phyloP scores from a whole-genome alignment of 805 yeast species.

The Jamesozyma piceae region DNA sequence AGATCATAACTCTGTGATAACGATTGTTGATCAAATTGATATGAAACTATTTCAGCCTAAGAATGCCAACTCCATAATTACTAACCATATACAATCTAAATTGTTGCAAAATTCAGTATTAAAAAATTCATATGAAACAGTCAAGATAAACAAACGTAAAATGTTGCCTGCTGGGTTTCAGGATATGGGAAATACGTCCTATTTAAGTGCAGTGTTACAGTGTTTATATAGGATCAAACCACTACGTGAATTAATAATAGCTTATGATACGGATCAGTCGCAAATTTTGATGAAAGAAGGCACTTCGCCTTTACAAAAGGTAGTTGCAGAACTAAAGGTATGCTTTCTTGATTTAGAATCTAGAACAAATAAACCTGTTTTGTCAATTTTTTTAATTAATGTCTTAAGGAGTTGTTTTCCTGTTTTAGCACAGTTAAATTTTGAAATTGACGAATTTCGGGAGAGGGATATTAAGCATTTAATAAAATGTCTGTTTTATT shows the following conservation, averaged over 20 bases:
- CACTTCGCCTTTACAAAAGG: not conserved
- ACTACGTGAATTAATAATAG: not conserved
- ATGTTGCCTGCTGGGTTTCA: not conserved
- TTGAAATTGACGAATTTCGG: not conserved
- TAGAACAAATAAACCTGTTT: not conserved
- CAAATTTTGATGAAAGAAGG: not conserved
- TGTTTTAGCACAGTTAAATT: not conserved
- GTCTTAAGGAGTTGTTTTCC: not conserved
- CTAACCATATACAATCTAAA: not conserved
- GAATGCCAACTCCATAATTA: not conserved
- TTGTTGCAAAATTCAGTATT: not conserved
- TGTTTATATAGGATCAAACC: not conserved
- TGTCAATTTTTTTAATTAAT: not conserved
- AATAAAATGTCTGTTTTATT: not conserved
- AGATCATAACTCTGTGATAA: not conserved
- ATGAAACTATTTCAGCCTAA: not conserved
- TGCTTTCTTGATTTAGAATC: not conserved
- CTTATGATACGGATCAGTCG: not conserved
- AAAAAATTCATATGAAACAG: not conserved
- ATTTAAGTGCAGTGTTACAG: not conserved
- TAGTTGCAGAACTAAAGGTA: not conserved
- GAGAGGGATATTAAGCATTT: not conserved
- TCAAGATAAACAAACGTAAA: not conserved
- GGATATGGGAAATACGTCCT: not conserved
- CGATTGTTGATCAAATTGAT: not conserved